These are phyloP conservation scores for Diutina siamensis DNA, from an alignment of 1,139 yeast species.

Conservation along the genomic window DNA sequence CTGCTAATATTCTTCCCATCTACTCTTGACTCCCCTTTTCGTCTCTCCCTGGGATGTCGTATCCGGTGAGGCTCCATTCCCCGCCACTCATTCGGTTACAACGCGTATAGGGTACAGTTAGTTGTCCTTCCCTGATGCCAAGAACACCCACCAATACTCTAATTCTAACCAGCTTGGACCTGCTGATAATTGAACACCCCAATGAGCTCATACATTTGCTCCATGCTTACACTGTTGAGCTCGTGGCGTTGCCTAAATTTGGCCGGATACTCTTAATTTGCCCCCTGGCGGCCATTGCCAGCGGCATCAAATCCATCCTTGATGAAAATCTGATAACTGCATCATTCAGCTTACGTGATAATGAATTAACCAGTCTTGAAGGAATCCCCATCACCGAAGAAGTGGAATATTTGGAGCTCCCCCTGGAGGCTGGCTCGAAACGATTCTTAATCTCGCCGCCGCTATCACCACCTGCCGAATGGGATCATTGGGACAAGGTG, in stretches of 20 bases:
- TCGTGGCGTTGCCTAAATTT: conserved; percentile 25
- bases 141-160: conserved; percentile 27
- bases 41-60: too few species aligned
- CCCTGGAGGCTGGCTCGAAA: conserved; percentile 27
- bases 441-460: conserved; percentile 38
- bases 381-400: conserved; percentile 8
- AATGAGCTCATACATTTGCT: conserved; percentile 11
- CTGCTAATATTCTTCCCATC: too few species aligned
- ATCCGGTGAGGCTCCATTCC: too few species aligned
- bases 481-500: conserved; percentile 33
- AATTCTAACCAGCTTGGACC: conserved; percentile 23
- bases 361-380: conserved; percentile 8
- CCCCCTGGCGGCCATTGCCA: conserved; percentile 16
- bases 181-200: conserved; percentile 12
- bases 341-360: conserved; percentile 27
- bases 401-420: conserved; percentile 28
- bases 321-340: conserved; percentile 9
- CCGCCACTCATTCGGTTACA: too few species aligned
- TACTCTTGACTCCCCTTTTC: too few species aligned
- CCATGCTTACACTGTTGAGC: conserved; percentile 19
- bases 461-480: conserved; percentile 34
- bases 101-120: not conserved
- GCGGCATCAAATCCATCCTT: not conserved
- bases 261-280: conserved; percentile 27
- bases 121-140: not conserved